Conservation (phyloP, 2,329 filamentous ascomycete species). For the Domatiomyces catenatus region DNA sequence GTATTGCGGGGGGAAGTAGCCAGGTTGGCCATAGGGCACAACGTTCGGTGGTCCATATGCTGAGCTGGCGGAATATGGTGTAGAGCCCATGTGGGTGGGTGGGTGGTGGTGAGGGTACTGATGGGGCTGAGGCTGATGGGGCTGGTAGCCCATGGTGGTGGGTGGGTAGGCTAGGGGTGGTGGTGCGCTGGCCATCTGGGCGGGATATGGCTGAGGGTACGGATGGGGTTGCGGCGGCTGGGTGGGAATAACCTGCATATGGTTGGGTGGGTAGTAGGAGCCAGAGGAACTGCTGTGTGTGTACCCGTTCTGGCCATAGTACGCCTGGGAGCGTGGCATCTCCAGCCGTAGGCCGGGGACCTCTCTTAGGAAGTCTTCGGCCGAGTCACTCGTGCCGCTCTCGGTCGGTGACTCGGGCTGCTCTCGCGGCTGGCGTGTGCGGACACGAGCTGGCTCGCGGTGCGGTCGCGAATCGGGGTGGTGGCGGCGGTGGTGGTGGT, state of each 20-base stretch:
- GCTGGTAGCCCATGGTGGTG: background rate
- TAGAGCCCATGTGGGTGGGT: constrained; percentile 13
- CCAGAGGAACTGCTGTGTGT: constrained; percentile 27
- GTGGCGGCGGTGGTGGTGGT: constrained; percentile 10
- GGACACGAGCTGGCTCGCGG: constrained; percentile 28
- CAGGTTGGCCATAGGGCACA: constrained; percentile 23
- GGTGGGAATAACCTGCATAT: constrained; percentile 13
- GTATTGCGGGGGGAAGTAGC: constrained; percentile 23
- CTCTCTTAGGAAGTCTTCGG: constrained; percentile 41
- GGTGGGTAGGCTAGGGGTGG: background rate
- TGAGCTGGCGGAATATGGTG: constrained; percentile 14
- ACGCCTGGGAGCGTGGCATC: constrained; percentile 16
- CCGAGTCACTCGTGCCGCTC: constrained; percentile 42
- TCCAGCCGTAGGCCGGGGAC: constrained; percentile 7
- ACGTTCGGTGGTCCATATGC: constrained; percentile 25
- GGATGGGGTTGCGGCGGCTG: constrained; percentile 1
- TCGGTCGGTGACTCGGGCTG: constrained; percentile 27
- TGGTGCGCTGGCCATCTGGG: background rate
- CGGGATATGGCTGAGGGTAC: constrained; percentile 1
- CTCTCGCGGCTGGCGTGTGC: constrained; percentile 9
- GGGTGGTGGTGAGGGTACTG: constrained; percentile 5
- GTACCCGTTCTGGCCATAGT: constrained; percentile 22
- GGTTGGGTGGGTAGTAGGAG: constrained; percentile 19
- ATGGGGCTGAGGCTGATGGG: background rate
- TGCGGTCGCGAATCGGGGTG: constrained; percentile 29